These are phyloP conservation scores for Lactarius sanguifluus DNA, from an alignment of 768 basidiomycete genomes.

Conservation along the genomic window DNA sequence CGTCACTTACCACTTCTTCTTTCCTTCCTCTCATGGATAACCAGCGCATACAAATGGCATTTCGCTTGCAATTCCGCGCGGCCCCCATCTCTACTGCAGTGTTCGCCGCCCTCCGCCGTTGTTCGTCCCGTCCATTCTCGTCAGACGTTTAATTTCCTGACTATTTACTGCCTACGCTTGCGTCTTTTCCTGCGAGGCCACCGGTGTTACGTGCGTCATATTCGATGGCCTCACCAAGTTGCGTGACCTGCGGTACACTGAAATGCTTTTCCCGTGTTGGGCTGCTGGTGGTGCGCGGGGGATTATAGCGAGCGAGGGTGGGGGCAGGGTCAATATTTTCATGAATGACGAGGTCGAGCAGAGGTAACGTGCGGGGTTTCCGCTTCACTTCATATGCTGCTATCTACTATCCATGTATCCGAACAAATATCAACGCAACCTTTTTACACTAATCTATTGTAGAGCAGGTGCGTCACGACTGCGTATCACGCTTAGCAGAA, in stretches of 20 bases:
- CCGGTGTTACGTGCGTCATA: no score
- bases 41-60: no score
- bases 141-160: no score
- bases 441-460: not conserved
- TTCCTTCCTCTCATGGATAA: no score
- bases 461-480: not conserved
- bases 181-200: no score
- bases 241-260: no score
- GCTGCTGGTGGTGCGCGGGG: not conserved
- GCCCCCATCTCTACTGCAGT: no score
- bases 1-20: no score
- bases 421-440: not conserved
- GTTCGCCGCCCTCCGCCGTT: no score
- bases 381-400: not conserved
- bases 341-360: not conserved
- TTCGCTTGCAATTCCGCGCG: constrained; percentile 43
- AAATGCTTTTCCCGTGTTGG: not conserved
- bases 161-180: no score
- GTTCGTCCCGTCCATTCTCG: no score
- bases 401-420: not conserved
- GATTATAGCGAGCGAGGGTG: not conserved
- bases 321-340: not conserved
- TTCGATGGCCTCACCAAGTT: no score
- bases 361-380: not conserved
- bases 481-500: not conserved